These are phyloP conservation scores for Sugiyamaella mastotermitis DNA, from an alignment of 805 yeast species.

Conservation along the genomic window DNA sequence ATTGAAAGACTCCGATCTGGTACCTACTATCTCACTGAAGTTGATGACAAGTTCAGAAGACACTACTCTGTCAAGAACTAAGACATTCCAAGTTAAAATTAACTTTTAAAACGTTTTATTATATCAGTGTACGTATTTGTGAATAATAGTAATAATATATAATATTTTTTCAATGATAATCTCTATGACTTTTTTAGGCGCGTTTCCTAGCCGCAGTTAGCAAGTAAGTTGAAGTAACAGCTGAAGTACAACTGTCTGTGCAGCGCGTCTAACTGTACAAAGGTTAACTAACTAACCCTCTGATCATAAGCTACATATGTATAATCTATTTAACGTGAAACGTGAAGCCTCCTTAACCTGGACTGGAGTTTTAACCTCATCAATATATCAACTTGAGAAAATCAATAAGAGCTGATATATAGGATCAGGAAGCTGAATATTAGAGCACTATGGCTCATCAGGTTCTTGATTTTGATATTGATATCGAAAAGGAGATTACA, in stretches of 20 bases:
- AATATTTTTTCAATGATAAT: neutral
- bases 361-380: no score
- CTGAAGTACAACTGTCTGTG: no score
- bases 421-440: no score
- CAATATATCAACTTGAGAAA: no score
- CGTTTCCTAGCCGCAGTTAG: neutral
- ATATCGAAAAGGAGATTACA: constrained; percentile 6
- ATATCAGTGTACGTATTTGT: neutral
- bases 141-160: neutral
- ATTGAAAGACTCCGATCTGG: constrained; percentile 67
- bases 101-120: neutral
- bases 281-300: no score
- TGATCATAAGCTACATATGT: no score
- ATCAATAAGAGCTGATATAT: no score
- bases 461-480: constrained; percentile 3
- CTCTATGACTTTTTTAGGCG: neutral
- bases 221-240: no score
- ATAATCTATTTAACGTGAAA: no score
- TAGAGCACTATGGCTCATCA: no score
- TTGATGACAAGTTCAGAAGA: constrained; percentile 89
- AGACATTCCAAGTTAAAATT: constrained; percentile 9
- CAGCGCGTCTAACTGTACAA: no score
- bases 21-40: constrained; percentile 72
- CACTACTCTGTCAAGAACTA: constrained; percentile 63
- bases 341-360: no score